Percentiles rank a stretch among this genome's conserved stretches.
Conservation (phyloP, 805 yeast genomes). For the Sugiyamaella americana region DNA sequence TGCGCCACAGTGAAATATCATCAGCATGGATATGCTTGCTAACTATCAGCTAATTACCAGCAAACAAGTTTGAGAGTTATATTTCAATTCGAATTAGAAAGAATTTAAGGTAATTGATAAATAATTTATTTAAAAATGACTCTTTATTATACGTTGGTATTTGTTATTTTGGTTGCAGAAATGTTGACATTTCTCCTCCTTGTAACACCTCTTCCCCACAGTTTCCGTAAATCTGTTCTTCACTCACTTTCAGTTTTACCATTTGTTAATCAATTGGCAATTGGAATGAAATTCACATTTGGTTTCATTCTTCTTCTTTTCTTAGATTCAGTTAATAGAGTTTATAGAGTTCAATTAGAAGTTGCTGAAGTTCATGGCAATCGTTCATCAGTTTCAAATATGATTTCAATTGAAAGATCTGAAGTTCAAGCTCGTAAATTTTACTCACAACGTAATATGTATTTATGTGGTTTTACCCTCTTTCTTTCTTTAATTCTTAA, state of each 20-base stretch:
- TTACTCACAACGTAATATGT: constrained; percentile 94
- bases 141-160: constrained; percentile 42
- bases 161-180: constrained; percentile 70
- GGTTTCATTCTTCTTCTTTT: constrained; percentile 81
- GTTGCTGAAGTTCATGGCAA: constrained; percentile 37
- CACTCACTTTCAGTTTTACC: constrained; percentile 50
- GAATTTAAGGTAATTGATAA: no score
- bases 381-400: constrained; percentile 30
- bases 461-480: constrained; percentile 90
- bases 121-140: constrained; percentile 37
- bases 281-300: constrained; percentile 72
- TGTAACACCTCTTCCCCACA: constrained; percentile 81
- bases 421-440: constrained; percentile 88
- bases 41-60: no score
- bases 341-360: constrained; percentile 58
- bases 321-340: constrained; percentile 82
- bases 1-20: no score
- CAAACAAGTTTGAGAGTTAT: no score
- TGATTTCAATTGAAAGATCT: constrained; percentile 49
- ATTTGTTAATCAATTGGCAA: constrained; percentile 61
- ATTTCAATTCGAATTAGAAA: no score
- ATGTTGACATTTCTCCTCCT: constrained; percentile 71
- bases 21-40: no score
- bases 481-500: constrained; percentile 80
- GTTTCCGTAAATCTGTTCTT: constrained; percentile 61